Evolutionary conservation across 2,329 filamentous ascomycete species (phyloP).

Genomic region (Colletotrichum ledebouriae): DNA sequence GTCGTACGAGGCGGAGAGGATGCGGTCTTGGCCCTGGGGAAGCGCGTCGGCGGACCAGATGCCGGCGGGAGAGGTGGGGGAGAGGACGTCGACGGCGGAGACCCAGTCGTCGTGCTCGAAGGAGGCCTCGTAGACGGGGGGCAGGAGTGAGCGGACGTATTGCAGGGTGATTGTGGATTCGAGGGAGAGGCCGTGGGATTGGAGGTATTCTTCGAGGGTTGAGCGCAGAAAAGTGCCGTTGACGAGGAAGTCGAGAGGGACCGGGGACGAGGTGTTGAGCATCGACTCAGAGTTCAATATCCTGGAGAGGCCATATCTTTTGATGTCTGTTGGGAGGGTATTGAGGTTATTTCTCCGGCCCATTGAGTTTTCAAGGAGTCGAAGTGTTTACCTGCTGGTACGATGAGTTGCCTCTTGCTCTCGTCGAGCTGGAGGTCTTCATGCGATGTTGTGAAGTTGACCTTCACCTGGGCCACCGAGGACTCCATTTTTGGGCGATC

Average conservation of each 20-base stretch:
- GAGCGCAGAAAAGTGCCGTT: conserved; percentile 93
- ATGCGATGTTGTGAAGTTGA: conserved; percentile 76
- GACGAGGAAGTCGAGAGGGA: conserved; percentile 94
- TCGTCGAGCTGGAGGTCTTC: conserved; percentile 74
- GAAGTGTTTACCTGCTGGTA: conserved; percentile 66
- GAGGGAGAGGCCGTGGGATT: conserved; percentile 85
- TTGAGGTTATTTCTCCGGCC: conserved; percentile 28
- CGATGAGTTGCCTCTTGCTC: conserved; percentile 71
- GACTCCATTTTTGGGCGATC: conserved; percentile 52
- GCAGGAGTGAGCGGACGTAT: conserved; percentile 92
- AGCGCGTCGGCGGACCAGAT: conserved; percentile 66
- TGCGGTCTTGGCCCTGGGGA: conserved; percentile 72
- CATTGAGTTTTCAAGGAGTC: not conserved
- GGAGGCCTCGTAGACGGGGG: conserved; percentile 88
- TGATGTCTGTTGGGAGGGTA: conserved; percentile 64
- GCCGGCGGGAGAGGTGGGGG: conserved; percentile 72
- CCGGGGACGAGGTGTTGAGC: conserved; percentile 73
- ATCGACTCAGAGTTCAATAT: conserved; percentile 80
- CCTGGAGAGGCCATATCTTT: conserved; percentile 77
- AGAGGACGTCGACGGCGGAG: conserved; percentile 85
- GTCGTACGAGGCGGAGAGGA: conserved; percentile 95
- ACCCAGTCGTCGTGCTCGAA: conserved; percentile 99
- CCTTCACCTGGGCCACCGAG: conserved; percentile 70
- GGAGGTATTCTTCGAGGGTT: conserved; percentile 91
- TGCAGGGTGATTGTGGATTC: conserved; percentile 91